phyloP scores from a whole-genome alignment of 371 early-diverging fungal species.

The Apophysomyces variabilis region DNA sequence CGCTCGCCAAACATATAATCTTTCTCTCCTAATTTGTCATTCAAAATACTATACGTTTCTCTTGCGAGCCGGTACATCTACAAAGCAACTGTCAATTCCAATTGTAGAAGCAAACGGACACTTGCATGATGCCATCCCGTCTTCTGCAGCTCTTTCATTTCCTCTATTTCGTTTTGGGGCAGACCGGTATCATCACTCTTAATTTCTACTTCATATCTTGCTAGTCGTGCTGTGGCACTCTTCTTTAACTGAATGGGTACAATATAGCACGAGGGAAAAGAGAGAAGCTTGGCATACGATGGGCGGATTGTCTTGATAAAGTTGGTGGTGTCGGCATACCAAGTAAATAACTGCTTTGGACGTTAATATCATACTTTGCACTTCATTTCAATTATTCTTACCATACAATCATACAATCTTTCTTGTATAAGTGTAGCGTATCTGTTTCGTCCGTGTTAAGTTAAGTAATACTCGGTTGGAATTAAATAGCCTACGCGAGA shows the following conservation, averaged over 20 bases:
- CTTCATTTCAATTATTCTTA: constrained; percentile 21
- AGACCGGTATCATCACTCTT: constrained; percentile 42
- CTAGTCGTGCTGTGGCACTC: constrained; percentile 56
- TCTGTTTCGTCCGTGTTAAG: constrained; percentile 21
- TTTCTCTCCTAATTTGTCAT: constrained; percentile 60
- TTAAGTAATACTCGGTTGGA: not conserved
- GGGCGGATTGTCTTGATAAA: constrained; percentile 68
- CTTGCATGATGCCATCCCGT: constrained; percentile 55
- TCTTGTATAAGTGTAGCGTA: constrained; percentile 55
- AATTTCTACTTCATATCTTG: constrained; percentile 52
- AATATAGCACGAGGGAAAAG: constrained; percentile 66
- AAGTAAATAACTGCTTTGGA: constrained; percentile 56
- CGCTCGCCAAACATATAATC: constrained; percentile 71
- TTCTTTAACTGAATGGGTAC: constrained; percentile 66
- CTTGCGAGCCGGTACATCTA: constrained; percentile 63
- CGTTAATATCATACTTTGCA: not conserved
- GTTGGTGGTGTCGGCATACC: constrained; percentile 75
- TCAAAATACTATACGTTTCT: constrained; percentile 60
- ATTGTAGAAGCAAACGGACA: not conserved
- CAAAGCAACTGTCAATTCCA: not conserved
- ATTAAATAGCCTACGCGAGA: constrained; percentile 42
- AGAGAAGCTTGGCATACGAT: constrained; percentile 62
- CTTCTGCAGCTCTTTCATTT: constrained; percentile 51
- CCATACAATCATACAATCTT: constrained; percentile 60
- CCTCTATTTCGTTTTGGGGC: constrained; percentile 50